Evolutionary conservation across 345 rosid species (phyloP), one percentile per base, ranked within the genome.

Genomic region (Kandelia obovata): DNA sequence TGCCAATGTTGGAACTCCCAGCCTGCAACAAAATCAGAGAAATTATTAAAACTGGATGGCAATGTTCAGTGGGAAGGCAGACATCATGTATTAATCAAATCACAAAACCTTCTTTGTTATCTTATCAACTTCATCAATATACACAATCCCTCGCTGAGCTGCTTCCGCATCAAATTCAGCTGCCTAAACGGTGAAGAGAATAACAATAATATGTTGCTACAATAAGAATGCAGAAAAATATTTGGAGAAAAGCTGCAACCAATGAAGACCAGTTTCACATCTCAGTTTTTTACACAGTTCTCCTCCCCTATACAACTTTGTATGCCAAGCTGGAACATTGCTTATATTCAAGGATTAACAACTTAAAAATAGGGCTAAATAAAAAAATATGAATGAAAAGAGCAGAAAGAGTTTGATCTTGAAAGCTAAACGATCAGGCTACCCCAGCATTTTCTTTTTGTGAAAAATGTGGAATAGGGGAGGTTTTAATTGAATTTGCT

Each of bases 61-160:
- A 23, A 43, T 13, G 5, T 19, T 17, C 5, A 5, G 25, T 61
- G 27, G 23, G 26, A 60, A 60, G 20, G 7, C 4, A 27, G 6
- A 27, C 62, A 61, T 27, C 25, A 53, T 17, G 11, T n/a, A 30
- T 49, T 30, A 16, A 56, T 15, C 19, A 64, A 64, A 31, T 47
- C 27, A 70, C 20, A 66, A 64, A 61, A 91, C 97, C 97, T 86
- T 91, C 80, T 91, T 94, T 3, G 97, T 94, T 74, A 94, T 94
- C 75, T 94, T 94, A 83, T 94, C 96, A 75, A 91, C 89, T 85
- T 94, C 98, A 76, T 94, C 97, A 10, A 94, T 88, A 81, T 94
- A 94, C 53, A 91, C 89, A 68, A 91, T 91, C 64, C 97, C 96
- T 69, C 84, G 92, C 68, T 91, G 97, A 75, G 98, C 92, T 72